Percentiles rank a stretch among this genome's conserved stretches.
phyloP scores from a whole-genome alignment of 2,329 filamentous ascomycete species.

The Sarocladiaceae sp. region DNA sequence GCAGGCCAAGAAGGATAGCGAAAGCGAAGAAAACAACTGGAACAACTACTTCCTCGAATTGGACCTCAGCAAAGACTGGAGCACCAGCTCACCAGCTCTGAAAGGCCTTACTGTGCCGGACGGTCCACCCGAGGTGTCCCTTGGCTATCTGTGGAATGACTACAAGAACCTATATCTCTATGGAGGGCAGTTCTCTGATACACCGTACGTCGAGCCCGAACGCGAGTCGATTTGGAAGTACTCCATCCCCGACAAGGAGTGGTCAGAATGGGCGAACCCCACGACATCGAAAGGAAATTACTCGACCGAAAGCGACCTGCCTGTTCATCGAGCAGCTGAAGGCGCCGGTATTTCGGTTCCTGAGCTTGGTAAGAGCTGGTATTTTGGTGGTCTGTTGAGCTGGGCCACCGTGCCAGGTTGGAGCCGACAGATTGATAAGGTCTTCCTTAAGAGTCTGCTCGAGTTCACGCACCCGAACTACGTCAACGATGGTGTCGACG shows the following conservation, averaged over 20 bases:
- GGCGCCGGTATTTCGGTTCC: conserved; percentile 67
- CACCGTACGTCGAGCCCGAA: conserved; percentile 47
- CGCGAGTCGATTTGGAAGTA: conserved; percentile 66
- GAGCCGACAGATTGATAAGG: conserved; percentile 55
- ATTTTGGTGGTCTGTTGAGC: conserved; percentile 73
- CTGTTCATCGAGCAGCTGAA: conserved; percentile 65
- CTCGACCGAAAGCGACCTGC: conserved; percentile 46
- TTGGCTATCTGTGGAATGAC: conserved; percentile 73
- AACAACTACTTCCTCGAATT: conserved; percentile 68
- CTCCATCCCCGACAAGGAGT: conserved; percentile 49
- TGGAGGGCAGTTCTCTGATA: conserved; percentile 66
- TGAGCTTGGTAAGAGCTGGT: conserved; percentile 65
- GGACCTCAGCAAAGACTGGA: conserved; percentile 69
- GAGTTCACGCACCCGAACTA: conserved; percentile 72
- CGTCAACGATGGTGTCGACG: conserved; percentile 55
- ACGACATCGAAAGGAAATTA: conserved; percentile 57
- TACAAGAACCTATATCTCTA: conserved; percentile 65
- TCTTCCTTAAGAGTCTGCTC: conserved; percentile 68
- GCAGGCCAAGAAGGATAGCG: conserved; percentile 48
- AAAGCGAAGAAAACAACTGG: conserved; percentile 61
- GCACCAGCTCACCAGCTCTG: conserved; percentile 55
- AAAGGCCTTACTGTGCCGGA: conserved; percentile 57
- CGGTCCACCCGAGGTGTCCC: conserved; percentile 63
- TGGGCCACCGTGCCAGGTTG: conserved; percentile 53
- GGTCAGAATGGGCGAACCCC: conserved; percentile 57